Evolutionary conservation across 257 asterid species (phyloP).

Genomic region (Solanum chmielewskii): DNA sequence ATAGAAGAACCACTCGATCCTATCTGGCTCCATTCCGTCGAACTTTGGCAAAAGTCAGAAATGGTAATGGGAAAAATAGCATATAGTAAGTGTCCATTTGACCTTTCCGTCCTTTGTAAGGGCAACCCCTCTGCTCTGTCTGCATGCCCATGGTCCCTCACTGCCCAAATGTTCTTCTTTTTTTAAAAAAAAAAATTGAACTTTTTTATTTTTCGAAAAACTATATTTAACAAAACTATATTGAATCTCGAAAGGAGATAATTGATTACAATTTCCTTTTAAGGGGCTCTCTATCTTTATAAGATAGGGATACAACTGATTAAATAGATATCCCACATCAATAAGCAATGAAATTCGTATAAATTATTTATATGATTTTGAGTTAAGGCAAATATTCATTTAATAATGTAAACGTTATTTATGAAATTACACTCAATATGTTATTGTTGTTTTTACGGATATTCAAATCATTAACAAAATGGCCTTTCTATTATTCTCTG

Average conservation of each 20-base stretch:
- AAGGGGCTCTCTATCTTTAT: background rate
- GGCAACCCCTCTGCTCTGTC: background rate
- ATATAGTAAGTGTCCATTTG: background rate
- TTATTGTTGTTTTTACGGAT: background rate
- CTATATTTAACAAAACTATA: background rate
- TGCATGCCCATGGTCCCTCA: background rate
- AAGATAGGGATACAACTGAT: background rate
- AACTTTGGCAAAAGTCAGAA: background rate
- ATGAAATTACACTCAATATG: background rate
- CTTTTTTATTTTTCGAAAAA: background rate
- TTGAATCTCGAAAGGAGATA: background rate
- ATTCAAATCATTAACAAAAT: background rate
- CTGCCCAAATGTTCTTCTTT: background rate
- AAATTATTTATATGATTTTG: background rate
- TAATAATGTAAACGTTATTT: background rate
- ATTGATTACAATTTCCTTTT: background rate
- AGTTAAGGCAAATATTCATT: background rate
- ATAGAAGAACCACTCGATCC: accelerated
- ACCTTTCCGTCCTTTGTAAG: background rate
- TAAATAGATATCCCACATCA: background rate
- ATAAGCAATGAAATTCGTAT: background rate
- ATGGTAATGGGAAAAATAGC: background rate
- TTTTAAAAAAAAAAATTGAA: no score
- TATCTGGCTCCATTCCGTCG: background rate
- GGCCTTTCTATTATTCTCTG: background rate